Evolutionary conservation across 495 filamentous ascomycete species (phyloP).

Genomic region (Cercophora newfieldiana): DNA sequence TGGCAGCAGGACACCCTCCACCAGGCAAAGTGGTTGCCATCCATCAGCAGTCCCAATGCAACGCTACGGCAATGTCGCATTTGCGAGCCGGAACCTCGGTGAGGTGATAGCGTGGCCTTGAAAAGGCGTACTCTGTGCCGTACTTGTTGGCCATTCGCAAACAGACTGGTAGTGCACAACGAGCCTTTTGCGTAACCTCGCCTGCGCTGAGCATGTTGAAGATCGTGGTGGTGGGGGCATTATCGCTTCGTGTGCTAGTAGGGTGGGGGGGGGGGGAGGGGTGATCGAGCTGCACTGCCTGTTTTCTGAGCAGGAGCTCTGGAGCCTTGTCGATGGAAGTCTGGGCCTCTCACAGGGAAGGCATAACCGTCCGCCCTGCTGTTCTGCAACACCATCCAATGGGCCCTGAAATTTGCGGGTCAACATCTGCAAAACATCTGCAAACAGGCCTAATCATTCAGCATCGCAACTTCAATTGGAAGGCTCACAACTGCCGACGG

Average conservation of each 20-base stretch:
- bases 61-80: too few relatives aligned
- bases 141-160: too few relatives aligned
- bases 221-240: too few relatives aligned
- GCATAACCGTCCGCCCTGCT: background rate
- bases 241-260: too few relatives aligned
- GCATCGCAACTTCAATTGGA: background rate
- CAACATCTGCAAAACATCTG: background rate
- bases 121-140: background rate
- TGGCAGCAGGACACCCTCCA: background rate
- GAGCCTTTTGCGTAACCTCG: background rate
- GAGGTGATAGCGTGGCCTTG: background rate
- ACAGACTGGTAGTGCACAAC: too few relatives aligned
- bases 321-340: background rate
- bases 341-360: background rate
- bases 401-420: background rate
- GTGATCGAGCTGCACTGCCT: background rate
- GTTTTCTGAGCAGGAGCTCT: background rate
- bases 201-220: background rate
- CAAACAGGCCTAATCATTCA: background rate
- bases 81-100: background rate
- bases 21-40: background rate
- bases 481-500: background rate
- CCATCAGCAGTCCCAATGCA: too few relatives aligned
- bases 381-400: background rate
- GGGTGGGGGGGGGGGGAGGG: background rate